Base-by-base conservation (phyloP, 306 rosid species). In the Trifolium dubium region DNA sequence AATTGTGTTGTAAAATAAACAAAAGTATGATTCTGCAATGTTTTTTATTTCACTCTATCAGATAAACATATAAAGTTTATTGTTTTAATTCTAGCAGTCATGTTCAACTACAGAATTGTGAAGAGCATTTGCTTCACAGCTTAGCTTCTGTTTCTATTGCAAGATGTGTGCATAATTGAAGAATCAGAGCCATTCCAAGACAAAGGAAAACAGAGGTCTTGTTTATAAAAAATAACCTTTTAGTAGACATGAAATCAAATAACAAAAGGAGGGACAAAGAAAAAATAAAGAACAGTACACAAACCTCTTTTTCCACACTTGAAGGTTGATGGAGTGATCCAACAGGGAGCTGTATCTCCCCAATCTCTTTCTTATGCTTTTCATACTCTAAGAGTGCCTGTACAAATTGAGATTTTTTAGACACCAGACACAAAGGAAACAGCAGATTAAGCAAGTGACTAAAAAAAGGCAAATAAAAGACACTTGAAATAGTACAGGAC, bases 371-470 rank as follows among this genome's bases (percentile, higher is more conserved):
- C 90, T 91, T 87, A 69, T 89, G 85, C 85, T 86, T 91, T 79
- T 91, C 97, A 83, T 83, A 91, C 77, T 91, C 97, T 60, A 91
- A 72, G 81, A 91, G 95, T 66, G 95, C 92, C 92, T 91, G 85
- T 64, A n/a, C 15, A 50, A 60, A 71, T 76, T 61, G 64, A 55
- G 78, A 62, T 72, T 5, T 31, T 39, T 70, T 73, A 66, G 61
- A 73, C 55, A 47, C 53, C 73, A 56, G 47, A 71, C 35, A 46
- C 58, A 66, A 60, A 69, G 67, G 63, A 76, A 67, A 60, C 41
- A 8, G 56, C 3, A 62, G 69, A 79, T 39, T 51, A 68, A 23
- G 50, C 72, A 66, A 78, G 74, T 6, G 65, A 39, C 65, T 31
- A 14, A 30, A 37, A 61, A 69, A 64, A 62, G 63, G 44, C 65